Percentiles rank a stretch among this genome's conserved stretches.
phyloP scores from a whole-genome alignment of 225 moss, liverwort and hornwort genomes.

The Straminergon stramineum region DNA sequence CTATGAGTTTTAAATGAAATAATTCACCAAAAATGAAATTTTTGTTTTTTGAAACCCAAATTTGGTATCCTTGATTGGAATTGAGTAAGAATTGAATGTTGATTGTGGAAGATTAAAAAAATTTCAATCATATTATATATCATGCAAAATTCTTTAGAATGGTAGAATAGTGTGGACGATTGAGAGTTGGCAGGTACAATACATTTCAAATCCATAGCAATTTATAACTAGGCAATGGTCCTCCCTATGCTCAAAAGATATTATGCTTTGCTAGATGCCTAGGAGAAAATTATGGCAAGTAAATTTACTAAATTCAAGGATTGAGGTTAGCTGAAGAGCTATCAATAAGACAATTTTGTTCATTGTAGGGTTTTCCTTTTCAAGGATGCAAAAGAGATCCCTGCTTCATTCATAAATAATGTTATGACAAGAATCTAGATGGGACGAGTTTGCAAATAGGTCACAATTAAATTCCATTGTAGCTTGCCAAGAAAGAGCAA shows the following conservation, averaged over 20 bases:
- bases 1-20: no score
- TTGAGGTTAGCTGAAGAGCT: fast-evolving
- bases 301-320: not conserved
- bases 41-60: no score
- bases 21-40: no score
- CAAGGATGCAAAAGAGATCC: not conserved
- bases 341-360: not conserved
- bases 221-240: not conserved
- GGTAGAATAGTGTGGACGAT: no score
- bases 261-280: not conserved
- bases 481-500: not conserved
- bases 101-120: no score
- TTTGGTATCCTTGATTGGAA: no score
- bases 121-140: no score
- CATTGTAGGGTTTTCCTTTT: fast-evolving
- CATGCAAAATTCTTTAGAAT: no score
- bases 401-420: not conserved
- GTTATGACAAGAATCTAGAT: not conserved
- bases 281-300: fast-evolving
- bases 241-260: fast-evolving
- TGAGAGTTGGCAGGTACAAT: no score
- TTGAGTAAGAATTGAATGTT: no score
- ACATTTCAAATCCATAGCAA: not conserved
- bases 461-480: not conserved
- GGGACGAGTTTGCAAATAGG: not conserved